Evolutionary conservation across 306 rosid genomes (phyloP).

Genomic region (Fragaria ananassa): DNA sequence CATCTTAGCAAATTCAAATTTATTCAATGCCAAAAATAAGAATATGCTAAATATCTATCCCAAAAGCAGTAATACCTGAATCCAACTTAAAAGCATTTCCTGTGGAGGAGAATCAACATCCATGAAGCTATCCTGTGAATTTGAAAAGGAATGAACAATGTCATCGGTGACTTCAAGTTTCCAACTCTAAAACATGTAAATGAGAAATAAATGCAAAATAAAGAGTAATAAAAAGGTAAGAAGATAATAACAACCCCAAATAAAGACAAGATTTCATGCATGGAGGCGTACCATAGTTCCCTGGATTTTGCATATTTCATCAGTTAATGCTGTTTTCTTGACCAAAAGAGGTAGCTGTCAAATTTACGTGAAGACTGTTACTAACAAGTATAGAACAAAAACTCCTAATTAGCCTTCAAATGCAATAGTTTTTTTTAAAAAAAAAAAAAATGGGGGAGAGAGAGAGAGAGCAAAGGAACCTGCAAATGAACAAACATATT

Average conservation of each 20-base stretch:
- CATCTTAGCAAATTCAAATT: too few relatives aligned
- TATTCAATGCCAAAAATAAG: neutral
- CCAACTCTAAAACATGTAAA: neutral
- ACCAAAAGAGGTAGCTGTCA: constrained; percentile 78
- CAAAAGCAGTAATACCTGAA: constrained; percentile 52
- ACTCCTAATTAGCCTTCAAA: constrained; percentile 13
- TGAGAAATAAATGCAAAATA: neutral
- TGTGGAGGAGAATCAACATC: constrained; percentile 45
- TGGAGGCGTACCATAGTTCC: constrained; percentile 50
- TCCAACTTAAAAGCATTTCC: constrained; percentile 80
- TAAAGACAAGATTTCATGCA: neutral
- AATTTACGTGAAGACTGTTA: constrained; percentile 7
- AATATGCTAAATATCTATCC: neutral
- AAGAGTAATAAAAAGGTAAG: neutral
- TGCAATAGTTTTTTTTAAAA: constrained; percentile 12
- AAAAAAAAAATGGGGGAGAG: constrained; percentile 3
- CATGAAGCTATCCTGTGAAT: constrained; percentile 45
- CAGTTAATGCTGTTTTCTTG: constrained; percentile 58
- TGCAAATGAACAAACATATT: constrained; percentile 82
- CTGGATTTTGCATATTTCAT: constrained; percentile 69
- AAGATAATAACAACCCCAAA: neutral
- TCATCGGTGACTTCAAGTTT: constrained; percentile 9
- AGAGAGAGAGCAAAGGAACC: constrained; percentile 35
- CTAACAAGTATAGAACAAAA: constrained; percentile 13
- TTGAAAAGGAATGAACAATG: neutral